Conservation (phyloP, 768 basidiomycete genomes). For the Rubroboletus satanas region DNA sequence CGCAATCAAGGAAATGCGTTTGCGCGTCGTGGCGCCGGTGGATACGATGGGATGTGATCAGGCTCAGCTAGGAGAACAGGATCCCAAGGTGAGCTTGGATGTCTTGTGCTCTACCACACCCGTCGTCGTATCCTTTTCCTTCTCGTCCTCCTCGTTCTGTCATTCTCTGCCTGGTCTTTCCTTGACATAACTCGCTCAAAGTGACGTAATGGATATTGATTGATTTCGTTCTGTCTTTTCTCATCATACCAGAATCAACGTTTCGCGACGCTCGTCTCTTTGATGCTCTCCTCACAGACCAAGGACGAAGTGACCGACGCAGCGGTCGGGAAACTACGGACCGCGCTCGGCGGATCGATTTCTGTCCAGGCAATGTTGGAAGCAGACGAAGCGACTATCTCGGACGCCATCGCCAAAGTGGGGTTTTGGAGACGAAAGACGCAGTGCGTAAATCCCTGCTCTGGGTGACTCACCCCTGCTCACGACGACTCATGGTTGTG, state of each 20-base stretch:
- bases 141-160: neutral
- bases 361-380: constrained; percentile 65
- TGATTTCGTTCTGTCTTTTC: neutral
- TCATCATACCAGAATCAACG: constrained; percentile 58
- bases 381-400: constrained; percentile 60
- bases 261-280: constrained; percentile 80
- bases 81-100: constrained; percentile 52
- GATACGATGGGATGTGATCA: constrained; percentile 89
- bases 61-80: constrained; percentile 57
- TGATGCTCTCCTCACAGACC: constrained; percentile 96
- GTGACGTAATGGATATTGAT: neutral
- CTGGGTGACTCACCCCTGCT: neutral
- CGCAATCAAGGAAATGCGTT: constrained; percentile 80
- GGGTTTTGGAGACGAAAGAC: constrained; percentile 93
- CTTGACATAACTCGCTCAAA: neutral
- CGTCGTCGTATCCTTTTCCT: no score
- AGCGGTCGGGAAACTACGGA: constrained; percentile 71
- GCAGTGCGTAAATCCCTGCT: constrained; percentile 42
- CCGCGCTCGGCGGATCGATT: constrained; percentile 73
- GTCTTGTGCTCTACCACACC: neutral
- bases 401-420: constrained; percentile 79
- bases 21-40: constrained; percentile 73
- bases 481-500: neutral
- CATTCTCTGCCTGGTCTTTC: neutral
- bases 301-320: constrained; percentile 87